phyloP scores from a whole-genome alignment of 177 flowering plant species.

The Telopea speciosissima region DNA sequence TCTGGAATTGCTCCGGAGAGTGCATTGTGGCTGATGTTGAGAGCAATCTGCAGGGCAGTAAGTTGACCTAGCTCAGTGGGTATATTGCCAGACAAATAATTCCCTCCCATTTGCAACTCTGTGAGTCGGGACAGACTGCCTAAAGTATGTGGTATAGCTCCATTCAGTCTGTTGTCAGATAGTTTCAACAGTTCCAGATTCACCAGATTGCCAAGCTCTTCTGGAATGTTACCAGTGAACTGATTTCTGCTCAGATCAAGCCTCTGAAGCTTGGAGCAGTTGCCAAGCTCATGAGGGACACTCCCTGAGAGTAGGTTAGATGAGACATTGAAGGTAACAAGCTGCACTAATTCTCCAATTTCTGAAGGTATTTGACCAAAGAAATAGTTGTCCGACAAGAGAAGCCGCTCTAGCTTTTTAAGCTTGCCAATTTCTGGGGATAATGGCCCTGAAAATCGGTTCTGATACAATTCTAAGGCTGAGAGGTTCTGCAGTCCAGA shows the following conservation, averaged over 20 bases:
- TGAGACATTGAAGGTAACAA: constrained; percentile 54
- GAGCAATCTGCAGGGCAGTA: constrained; percentile 39
- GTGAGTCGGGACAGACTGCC: constrained; percentile 40
- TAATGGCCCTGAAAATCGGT: constrained; percentile 49
- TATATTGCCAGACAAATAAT: constrained; percentile 38
- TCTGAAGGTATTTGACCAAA: constrained; percentile 39
- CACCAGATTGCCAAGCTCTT: constrained; percentile 36
- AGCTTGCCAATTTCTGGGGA: constrained; percentile 45
- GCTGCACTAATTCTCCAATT: constrained; percentile 39
- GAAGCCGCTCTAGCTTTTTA: constrained; percentile 38
- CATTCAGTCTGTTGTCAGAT: constrained; percentile 43
- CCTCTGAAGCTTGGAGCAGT: constrained; percentile 47
- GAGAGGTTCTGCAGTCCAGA: constrained; percentile 39
- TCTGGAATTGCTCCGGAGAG: constrained; percentile 49
- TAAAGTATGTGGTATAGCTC: constrained; percentile 40
- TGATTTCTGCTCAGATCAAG: constrained; percentile 56
- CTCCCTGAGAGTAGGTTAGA: constrained; percentile 45
- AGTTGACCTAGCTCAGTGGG: constrained; percentile 51
- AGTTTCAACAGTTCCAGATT: constrained; percentile 47
- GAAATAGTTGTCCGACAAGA: constrained; percentile 40
- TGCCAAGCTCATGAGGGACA: constrained; percentile 46
- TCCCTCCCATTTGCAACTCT: constrained; percentile 66
- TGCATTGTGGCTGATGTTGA: constrained; percentile 47
- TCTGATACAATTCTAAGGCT: constrained; percentile 46
- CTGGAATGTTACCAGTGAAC: constrained; percentile 41